Evolutionary conservation across 2,329 filamentous ascomycete species (phyloP).

Genomic region (Lachnellula suecica): DNA sequence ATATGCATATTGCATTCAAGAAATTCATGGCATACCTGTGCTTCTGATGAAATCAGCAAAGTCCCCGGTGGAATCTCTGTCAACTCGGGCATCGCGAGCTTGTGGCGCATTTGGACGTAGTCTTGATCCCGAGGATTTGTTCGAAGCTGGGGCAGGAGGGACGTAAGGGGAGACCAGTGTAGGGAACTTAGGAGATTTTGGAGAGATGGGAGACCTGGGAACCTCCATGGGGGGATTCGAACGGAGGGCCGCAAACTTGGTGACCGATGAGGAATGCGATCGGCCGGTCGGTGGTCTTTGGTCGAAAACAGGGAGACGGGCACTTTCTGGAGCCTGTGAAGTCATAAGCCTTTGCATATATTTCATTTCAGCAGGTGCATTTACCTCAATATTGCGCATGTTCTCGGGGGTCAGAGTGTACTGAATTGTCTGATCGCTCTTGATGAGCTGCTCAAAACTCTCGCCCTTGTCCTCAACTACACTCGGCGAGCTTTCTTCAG

Average conservation of each 20-base stretch:
- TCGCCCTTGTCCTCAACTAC: conserved; percentile 59
- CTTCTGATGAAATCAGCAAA: conserved; percentile 89
- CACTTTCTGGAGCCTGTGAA: conserved; percentile 20
- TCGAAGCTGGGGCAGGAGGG: conserved; percentile 7
- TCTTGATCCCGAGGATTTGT: conserved; percentile 15
- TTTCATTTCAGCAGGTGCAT: neutral
- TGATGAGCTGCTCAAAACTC: conserved; percentile 77
- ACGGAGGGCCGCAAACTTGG: conserved; percentile 22
- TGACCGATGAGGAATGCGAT: conserved; percentile 28
- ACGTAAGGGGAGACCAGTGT: conserved; percentile 9
- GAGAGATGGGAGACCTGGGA: conserved; percentile 8
- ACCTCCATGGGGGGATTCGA: conserved; percentile 20
- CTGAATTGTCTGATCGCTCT: conserved; percentile 79
- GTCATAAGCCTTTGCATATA: conserved; percentile 3
- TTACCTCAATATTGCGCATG: conserved; percentile 74
- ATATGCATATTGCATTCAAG: too few relatives aligned
- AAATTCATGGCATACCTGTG: conserved; percentile 43
- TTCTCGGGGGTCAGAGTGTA: conserved; percentile 79
- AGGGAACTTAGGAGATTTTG: conserved; percentile 11
- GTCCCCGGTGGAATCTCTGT: conserved; percentile 72
- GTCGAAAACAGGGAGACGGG: conserved; percentile 14
- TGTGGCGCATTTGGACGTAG: conserved; percentile 25
- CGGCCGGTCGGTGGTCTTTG: conserved; percentile 23
- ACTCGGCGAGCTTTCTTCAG: conserved; percentile 53
- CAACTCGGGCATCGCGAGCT: conserved; percentile 72